Percentiles rank a stretch among this genome's conserved stretches.
phyloP scores from a whole-genome alignment of 257 asterid genomes.

The Solanum medicagineum region DNA sequence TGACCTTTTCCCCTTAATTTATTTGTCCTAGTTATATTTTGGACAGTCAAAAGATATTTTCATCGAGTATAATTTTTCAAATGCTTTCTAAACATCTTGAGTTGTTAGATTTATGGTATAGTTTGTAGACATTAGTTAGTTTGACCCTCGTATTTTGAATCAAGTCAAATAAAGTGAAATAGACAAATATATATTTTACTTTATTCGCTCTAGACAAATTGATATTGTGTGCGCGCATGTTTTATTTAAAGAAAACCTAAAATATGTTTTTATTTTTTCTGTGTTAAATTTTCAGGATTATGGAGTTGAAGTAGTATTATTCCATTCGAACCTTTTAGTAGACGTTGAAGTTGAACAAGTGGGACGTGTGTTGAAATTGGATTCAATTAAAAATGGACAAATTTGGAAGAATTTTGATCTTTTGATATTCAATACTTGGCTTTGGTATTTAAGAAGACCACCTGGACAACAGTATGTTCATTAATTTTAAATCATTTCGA shows the following conservation, averaged over 20 bases:
- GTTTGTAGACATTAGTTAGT: neutral
- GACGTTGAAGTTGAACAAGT: slow-evolving; percentile 15
- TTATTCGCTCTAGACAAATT: neutral
- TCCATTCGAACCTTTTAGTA: slow-evolving; percentile 18
- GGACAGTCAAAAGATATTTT: too few relatives aligned
- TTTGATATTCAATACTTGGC: slow-evolving; percentile 36
- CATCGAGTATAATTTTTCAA: too few relatives aligned
- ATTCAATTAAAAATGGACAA: slow-evolving; percentile 21
- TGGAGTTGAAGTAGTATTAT: slow-evolving; percentile 11
- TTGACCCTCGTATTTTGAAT: neutral
- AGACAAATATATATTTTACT: rapidly evolving
- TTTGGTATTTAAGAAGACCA: slow-evolving; percentile 30
- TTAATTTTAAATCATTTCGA: neutral
- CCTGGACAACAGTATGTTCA: slow-evolving; percentile 17
- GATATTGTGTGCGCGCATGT: neutral
- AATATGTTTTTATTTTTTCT: neutral
- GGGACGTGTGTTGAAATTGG: slow-evolving; percentile 27
- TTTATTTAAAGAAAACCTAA: neutral
- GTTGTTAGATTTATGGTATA: neutral
- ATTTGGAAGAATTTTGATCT: slow-evolving; percentile 26
- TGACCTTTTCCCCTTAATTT: too few relatives aligned
- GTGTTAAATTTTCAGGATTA: slow-evolving; percentile 16
- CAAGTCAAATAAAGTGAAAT: neutral
- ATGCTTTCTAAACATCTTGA: neutral
- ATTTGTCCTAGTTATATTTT: too few relatives aligned